Evolutionary conservation across 2,329 filamentous ascomycete species (phyloP).

Genomic region (Colletotrichum acutatum): DNA sequence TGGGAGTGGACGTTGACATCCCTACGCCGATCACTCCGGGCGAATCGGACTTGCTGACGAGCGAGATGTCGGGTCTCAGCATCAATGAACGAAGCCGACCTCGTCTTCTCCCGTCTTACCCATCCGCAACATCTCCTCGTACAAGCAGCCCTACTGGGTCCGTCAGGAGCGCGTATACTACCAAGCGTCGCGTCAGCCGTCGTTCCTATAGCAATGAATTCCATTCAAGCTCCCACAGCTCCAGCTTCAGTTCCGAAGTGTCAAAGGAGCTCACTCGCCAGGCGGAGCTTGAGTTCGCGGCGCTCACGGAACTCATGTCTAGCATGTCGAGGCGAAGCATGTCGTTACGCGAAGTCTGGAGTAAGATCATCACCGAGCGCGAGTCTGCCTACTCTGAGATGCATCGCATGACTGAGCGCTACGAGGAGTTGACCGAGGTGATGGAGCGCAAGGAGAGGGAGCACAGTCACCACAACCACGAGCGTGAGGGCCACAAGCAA

Average conservation of each 20-base stretch:
- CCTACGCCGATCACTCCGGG: background rate
- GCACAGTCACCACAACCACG: slow-evolving; percentile 17
- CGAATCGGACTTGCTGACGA: background rate
- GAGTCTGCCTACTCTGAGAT: slow-evolving; percentile 26
- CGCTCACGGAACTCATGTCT: slow-evolving; percentile 26
- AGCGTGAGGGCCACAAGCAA: slow-evolving; percentile 26
- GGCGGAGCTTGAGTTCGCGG: slow-evolving; percentile 29
- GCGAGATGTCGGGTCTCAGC: background rate
- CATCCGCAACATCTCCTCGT: background rate
- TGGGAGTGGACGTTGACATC: background rate
- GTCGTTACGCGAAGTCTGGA: slow-evolving; percentile 26
- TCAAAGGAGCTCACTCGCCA: slow-evolving; percentile 26
- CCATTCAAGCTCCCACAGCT: background rate
- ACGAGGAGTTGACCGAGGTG: slow-evolving; percentile 21
- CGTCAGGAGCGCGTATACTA: background rate
- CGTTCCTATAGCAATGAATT: background rate
- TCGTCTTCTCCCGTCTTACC: slow-evolving; percentile 2
- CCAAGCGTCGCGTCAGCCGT: slow-evolving; percentile 14
- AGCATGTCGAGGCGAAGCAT: slow-evolving; percentile 23
- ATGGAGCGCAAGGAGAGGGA: slow-evolving; percentile 25
- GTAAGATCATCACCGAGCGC: slow-evolving; percentile 25
- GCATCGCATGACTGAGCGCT: slow-evolving; percentile 21
- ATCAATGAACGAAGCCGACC: background rate
- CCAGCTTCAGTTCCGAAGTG: slow-evolving; percentile 8
- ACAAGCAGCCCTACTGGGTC: slow-evolving; percentile 20